Evolutionary conservation across 2,329 filamentous ascomycete species (phyloP), one percentile per base, ranked within the genome.

Genomic region (Curvularia sp.): DNA sequence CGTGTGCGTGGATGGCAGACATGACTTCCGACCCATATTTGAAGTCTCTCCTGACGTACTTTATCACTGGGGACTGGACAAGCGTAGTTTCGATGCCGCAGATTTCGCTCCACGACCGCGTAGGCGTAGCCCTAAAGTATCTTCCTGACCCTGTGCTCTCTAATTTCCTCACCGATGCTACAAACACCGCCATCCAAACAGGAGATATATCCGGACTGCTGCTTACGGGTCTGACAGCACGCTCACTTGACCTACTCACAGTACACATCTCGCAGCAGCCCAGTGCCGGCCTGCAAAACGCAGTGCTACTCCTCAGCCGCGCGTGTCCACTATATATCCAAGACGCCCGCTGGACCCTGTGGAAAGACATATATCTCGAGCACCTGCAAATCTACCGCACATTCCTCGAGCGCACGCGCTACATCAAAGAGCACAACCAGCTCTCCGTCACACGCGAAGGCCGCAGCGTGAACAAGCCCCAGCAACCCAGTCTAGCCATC

Each of bases 121-220:
- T 90, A 20, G 90, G 88, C 55, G 85, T 94, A 28, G 92, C 91
- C 0, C 81, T 94, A 1, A 81, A 81, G 48, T 94, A 92, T 85
- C 85, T 96, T 28, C 80, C 85, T 28, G 84, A 87, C 63, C 74
- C 75, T 4, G 71, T 77, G 22, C 74, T 84, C 5, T 70, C 73
- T 2, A 70, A 77, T 18, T 83, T 83, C 69, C 71, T 83, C 48
- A 72, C 76, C 44, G 65, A 70, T 26, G 84, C 90, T 64, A 86
- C 89, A 12, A 78, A 82, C 4, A 82, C 85, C 41, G 86, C 87
- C 15, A 84, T 88, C 49, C 78, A 81, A 12, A 84, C 85, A 3
- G 91, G 91, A 48, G 88, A 93, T 68, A 85, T 93, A 49, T 89
- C 93, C 75, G 91, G 88, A 31, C 86, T 95, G 41, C 85, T 93